Percentiles rank a stretch among this genome's conserved stretches.
Conservation (phyloP, 1,284 basidiomycete genomes). For the Boletus semigastroideus region DNA sequence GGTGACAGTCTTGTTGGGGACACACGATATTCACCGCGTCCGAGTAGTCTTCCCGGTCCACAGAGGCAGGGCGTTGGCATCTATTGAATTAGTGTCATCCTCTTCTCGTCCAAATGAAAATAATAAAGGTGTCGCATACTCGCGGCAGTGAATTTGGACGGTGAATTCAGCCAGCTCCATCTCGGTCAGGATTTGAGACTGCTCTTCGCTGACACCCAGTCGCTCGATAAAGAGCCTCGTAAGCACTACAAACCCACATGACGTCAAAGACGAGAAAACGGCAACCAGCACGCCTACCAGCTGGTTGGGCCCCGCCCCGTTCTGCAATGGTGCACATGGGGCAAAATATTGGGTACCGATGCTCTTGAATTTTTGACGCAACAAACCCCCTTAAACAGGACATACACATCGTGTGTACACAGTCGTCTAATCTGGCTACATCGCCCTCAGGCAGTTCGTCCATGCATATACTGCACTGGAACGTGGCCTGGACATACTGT, state of each 20-base stretch:
- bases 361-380: constrained; percentile 47
- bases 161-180: constrained; percentile 55
- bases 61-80: constrained; percentile 44
- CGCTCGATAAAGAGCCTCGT: constrained; percentile 42
- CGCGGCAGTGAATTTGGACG: constrained; percentile 42
- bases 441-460: constrained; percentile 48
- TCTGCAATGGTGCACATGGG: constrained; percentile 47
- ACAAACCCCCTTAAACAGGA: constrained; percentile 50
- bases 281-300: constrained; percentile 34
- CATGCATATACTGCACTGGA: constrained; percentile 57
- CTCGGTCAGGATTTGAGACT: constrained; percentile 50
- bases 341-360: constrained; percentile 60
- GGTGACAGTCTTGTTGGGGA: constrained; percentile 45
- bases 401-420: constrained; percentile 57
- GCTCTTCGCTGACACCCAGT: constrained; percentile 49
- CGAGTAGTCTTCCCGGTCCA: constrained; percentile 50
- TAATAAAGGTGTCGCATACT: background rate
- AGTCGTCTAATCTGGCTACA: constrained; percentile 45
- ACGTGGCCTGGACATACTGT: constrained; percentile 32
- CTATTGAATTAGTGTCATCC: constrained; percentile 28
- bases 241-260: constrained; percentile 38
- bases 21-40: constrained; percentile 42
- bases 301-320: constrained; percentile 30
- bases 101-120: background rate
- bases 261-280: background rate